These are phyloP conservation scores for Aspergillus olivimuriae DNA, from an alignment of 495 filamentous ascomycete species.

Conservation along the genomic window DNA sequence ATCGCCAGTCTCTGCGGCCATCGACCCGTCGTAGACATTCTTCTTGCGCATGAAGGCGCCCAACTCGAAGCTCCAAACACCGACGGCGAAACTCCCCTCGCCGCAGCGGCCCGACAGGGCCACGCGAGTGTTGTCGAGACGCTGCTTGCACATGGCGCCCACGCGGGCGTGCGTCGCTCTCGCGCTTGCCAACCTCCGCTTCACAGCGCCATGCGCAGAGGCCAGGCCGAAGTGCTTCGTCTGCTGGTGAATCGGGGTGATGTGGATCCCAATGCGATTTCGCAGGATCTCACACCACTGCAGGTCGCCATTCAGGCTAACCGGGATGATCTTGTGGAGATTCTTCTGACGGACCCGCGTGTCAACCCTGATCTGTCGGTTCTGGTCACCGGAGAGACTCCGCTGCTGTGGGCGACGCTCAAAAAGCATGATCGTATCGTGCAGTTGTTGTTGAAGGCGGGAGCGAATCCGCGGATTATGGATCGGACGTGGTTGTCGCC, in stretches of 20 bases:
- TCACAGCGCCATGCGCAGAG: neutral
- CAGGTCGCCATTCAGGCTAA: neutral
- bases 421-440: neutral
- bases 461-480: neutral
- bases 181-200: neutral
- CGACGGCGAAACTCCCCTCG: neutral
- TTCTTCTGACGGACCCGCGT: neutral
- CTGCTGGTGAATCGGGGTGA: neutral
- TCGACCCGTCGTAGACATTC: neutral
- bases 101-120: neutral
- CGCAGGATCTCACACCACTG: neutral
- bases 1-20: neutral
- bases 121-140: neutral
- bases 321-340: neutral
- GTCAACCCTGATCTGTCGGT: neutral
- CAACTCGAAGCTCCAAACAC: neutral
- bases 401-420: neutral
- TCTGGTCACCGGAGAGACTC: neutral
- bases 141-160: neutral
- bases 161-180: neutral
- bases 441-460: neutral
- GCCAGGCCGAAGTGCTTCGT: neutral
- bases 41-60: neutral
- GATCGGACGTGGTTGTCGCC: neutral
- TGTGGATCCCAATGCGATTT: neutral